Evolutionary conservation across 495 filamentous ascomycete genomes (phyloP), one percentile per base, ranked within the genome.

Genomic region (Trichocladium uniseriatum): DNA sequence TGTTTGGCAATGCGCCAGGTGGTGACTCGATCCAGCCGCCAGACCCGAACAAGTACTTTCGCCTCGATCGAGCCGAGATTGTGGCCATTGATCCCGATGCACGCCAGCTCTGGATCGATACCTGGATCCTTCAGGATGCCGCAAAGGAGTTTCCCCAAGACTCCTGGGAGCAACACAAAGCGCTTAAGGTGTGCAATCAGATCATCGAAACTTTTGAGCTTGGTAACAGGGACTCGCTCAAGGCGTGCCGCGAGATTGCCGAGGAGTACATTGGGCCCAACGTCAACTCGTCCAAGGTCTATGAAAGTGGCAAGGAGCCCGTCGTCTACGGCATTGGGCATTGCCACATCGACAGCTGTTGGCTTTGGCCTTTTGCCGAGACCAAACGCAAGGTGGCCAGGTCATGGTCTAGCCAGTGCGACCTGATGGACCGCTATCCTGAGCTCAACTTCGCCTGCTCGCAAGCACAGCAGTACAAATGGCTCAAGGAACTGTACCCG

Each of bases 351-450:
- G 92, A 94, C 69, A 90, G 86, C 21, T 95, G 90, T 67, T 98
- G 92, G 92, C 72, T 98, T 9, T 98, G 92, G 92, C 92, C 92
- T 2, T 97, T 85, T 76, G 92, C 88, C n/a, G 92, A 98, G 73
- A 98, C 92, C 1, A 96, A 95, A 65, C 84, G 92, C 50, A 98
- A 98, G 71, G 83, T 96, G 6, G 92, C 87, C 20, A 80, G 92
- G 18, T 96, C 91, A 1, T 98, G 92, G 91, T 87, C 89, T 2
- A 95, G 86, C 61, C 92, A 98, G 62, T 95, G 89, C 62, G 82
- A 91, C 58, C 70, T 98, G 38, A 84, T 98, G 71, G 92, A 98
- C 29, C 79, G 87, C 4, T 98, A 97, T 53, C 88, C 91, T 0
- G 92, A 98, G 66, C 84, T 94, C 57, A 81, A 89, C 18, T 98